These are phyloP conservation scores for Cladosporium sp. DNA, from an alignment of 2,329 filamentous ascomycete genomes.

Conservation along the genomic window DNA sequence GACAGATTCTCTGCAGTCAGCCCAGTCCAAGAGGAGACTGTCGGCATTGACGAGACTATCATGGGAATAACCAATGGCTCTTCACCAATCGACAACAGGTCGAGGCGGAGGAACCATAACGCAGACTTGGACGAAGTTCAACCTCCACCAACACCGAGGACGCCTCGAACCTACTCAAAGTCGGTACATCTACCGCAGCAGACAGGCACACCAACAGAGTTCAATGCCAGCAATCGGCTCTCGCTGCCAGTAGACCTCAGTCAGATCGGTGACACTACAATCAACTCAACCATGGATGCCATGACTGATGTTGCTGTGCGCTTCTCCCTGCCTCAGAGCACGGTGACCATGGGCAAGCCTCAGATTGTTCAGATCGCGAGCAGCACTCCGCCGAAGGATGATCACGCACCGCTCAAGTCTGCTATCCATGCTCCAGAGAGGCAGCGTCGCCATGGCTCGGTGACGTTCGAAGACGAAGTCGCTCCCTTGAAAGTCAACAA, in stretches of 20 bases:
- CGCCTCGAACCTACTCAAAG: conserved; percentile 38
- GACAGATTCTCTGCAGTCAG: conserved; percentile 39
- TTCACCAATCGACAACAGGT: conserved; percentile 22
- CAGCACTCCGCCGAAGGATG: conserved; percentile 32
- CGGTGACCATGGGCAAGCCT: conserved; percentile 40
- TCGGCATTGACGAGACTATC: conserved; percentile 35
- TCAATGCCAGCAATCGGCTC: conserved; percentile 32
- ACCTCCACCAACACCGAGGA: conserved; percentile 34
- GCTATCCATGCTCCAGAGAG: conserved; percentile 23
- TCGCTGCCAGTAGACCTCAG: conserved; percentile 38
- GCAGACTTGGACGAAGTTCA: conserved; percentile 26
- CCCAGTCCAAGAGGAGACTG: conserved; percentile 36
- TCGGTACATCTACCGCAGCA: conserved; percentile 35
- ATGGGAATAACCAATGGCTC: conserved; percentile 11
- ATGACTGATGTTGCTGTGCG: conserved; percentile 42
- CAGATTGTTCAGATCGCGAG: conserved; percentile 38
- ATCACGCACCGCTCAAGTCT: conserved; percentile 26
- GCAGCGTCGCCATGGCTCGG: conserved; percentile 22
- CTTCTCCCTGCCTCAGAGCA: conserved; percentile 40
- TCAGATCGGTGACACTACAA: conserved; percentile 35
- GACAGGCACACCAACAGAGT: conserved; percentile 29
- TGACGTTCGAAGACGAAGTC: conserved; percentile 40
- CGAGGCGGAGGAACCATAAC: background rate
- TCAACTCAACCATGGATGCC: conserved; percentile 37
- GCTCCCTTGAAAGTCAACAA: conserved; percentile 39